Conservation (phyloP, 139 green algal species). For the Chlorella sp. region DNA sequence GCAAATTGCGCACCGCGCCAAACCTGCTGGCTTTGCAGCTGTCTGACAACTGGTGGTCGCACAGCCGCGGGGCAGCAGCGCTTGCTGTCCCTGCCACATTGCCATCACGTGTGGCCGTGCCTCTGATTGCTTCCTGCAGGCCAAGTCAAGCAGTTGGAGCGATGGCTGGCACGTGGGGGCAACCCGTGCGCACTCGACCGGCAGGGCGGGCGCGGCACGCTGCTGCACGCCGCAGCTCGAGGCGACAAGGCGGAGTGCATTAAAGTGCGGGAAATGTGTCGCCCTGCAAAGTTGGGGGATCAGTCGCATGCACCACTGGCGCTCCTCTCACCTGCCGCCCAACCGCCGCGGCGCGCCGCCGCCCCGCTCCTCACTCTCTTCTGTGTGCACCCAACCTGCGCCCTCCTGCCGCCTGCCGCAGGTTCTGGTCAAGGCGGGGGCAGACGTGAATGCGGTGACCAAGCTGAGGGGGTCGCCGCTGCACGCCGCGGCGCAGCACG, state of each 20-base stretch:
- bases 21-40: no score
- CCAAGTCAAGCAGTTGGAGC: slow-evolving; percentile 15
- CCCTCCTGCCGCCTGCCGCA: neutral
- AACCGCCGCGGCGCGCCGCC: no score
- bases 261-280: neutral
- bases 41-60: no score
- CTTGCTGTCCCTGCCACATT: neutral
- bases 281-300: no score
- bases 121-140: neutral
- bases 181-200: slow-evolving; percentile 12
- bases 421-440: neutral
- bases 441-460: slow-evolving; percentile 11
- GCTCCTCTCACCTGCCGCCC: neutral
- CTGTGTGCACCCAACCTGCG: neutral
- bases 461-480: slow-evolving; percentile 19
- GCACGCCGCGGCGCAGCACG: slow-evolving; percentile 3
- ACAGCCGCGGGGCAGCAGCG: no score
- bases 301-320: neutral
- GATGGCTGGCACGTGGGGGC: slow-evolving; percentile 3
- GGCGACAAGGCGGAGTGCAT: neutral
- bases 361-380: neutral
- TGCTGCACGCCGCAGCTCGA: neutral
- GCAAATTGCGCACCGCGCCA: no score
- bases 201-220: slow-evolving; percentile 15
- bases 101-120: neutral